Evolutionary conservation across 1,284 basidiomycete genomes (phyloP).

Genomic region (Marasmius tenuissimus): DNA sequence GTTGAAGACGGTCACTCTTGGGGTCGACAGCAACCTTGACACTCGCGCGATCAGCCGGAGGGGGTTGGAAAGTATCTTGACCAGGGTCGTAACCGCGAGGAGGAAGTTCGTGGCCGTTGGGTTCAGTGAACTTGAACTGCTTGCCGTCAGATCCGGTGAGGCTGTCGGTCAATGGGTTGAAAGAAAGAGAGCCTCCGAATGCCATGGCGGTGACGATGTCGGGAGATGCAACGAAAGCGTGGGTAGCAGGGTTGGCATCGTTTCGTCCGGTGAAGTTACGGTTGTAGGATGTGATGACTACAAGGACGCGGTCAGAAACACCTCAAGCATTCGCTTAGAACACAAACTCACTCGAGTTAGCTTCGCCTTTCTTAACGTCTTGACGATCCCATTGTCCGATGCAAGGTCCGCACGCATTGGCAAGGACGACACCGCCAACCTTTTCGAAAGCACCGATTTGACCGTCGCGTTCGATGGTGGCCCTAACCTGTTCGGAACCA

Average conservation of each 20-base stretch:
- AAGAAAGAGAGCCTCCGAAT: slow-evolving; percentile 91
- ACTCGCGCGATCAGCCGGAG: slow-evolving; percentile 81
- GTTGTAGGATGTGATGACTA: slow-evolving; percentile 99
- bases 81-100: slow-evolving; percentile 95
- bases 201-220: slow-evolving; percentile 98
- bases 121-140: slow-evolving; percentile 94
- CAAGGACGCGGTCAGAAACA: slow-evolving; percentile 9
- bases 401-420: slow-evolving; percentile 98
- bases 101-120: slow-evolving; percentile 90
- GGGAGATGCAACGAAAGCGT: slow-evolving; percentile 98
- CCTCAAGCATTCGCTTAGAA: background rate
- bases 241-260: slow-evolving; percentile 98
- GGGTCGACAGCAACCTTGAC: slow-evolving; percentile 90
- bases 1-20: slow-evolving; percentile 92
- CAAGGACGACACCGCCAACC: slow-evolving; percentile 91
- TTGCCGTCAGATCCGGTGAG: slow-evolving; percentile 93
- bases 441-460: slow-evolving; percentile 87
- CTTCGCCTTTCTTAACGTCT: slow-evolving; percentile 95
- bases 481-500: slow-evolving; percentile 97
- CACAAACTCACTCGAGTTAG: slow-evolving; percentile 80
- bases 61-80: slow-evolving; percentile 95
- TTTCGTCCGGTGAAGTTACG: slow-evolving; percentile 99
- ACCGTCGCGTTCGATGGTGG: slow-evolving; percentile 96
- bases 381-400: slow-evolving; percentile 99
- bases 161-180: slow-evolving; percentile 95